phyloP scores from a whole-genome alignment of 176 grass and related monocot genomes.

The Cenchrus americanus region DNA sequence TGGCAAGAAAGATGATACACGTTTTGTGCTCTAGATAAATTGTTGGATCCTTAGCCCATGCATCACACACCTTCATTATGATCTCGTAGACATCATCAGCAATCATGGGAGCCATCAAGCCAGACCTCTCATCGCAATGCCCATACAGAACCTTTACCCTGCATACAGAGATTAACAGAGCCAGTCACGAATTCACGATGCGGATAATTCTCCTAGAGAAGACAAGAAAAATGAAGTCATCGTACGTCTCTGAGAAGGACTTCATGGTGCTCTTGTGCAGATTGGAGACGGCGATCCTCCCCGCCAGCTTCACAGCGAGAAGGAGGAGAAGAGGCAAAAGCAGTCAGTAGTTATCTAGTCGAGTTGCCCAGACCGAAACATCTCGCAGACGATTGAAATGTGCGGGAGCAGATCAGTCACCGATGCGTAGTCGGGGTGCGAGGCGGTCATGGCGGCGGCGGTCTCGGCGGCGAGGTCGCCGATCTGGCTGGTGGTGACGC shows the following conservation, averaged over 20 bases:
- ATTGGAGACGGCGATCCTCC: constrained; percentile 89
- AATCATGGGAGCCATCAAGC: constrained; percentile 68
- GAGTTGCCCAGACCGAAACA: background rate
- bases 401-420: constrained; percentile 14
- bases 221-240: background rate
- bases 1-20: background rate
- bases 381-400: background rate
- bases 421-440: constrained; percentile 64
- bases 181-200: background rate
- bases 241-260: constrained; percentile 83
- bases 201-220: background rate
- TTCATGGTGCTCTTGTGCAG: constrained; percentile 89
- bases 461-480: constrained; percentile 73
- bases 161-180: constrained; percentile 21
- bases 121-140: constrained; percentile 67
- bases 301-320: constrained; percentile 60
- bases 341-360: background rate
- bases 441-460: constrained; percentile 59
- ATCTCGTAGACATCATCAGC: constrained; percentile 79
- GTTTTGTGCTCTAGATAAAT: background rate
- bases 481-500: constrained; percentile 62
- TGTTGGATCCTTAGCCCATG: background rate
- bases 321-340: background rate
- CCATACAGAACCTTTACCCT: constrained; percentile 71
- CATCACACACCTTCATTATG: constrained; percentile 66